Conservation (phyloP, 1,284 basidiomycete genomes). For the Phlebopus sp. region DNA sequence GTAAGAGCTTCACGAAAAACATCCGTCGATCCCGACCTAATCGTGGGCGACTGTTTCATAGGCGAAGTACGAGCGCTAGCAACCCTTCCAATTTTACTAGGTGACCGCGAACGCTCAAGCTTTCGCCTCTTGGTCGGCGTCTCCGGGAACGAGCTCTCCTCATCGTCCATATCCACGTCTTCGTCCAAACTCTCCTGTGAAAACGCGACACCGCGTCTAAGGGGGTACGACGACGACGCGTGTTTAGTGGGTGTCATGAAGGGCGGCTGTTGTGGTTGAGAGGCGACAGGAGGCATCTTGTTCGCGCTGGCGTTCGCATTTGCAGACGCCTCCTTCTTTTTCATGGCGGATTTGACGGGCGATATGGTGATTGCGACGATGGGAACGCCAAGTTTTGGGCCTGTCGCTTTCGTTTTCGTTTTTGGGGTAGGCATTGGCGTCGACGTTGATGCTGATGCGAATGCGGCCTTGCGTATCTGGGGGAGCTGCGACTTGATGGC, state of each 20-base stretch:
- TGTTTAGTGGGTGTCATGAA: conserved; percentile 14
- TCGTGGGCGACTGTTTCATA: conserved; percentile 5
- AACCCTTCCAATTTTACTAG: conserved; percentile 6
- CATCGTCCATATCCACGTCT: background rate
- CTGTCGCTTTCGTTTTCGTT: no score
- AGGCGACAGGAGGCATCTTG: no score
- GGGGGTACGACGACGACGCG: no score
- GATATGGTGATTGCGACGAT: conserved; percentile 24
- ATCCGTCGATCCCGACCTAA: background rate
- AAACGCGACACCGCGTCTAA: conserved; percentile 23
- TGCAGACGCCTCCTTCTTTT: conserved; percentile 2
- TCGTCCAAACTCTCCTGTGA: background rate
- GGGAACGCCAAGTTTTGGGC: no score
- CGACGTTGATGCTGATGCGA: background rate
- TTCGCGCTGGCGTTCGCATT: background rate
- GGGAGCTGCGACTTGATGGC: conserved; percentile 19
- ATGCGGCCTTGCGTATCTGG: background rate
- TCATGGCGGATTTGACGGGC: conserved; percentile 16
- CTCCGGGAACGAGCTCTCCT: conserved; percentile 13
- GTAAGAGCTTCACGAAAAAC: conserved; percentile 24
- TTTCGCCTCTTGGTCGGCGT: conserved; percentile 32
- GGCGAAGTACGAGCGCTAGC: conserved; percentile 6
- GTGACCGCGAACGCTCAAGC: conserved; percentile 9
- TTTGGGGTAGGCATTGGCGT: background rate
- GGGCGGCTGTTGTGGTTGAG: no score